Evolutionary conservation across 1,139 yeast species (phyloP).

Genomic region (Saccharomyces pastorianus): DNA sequence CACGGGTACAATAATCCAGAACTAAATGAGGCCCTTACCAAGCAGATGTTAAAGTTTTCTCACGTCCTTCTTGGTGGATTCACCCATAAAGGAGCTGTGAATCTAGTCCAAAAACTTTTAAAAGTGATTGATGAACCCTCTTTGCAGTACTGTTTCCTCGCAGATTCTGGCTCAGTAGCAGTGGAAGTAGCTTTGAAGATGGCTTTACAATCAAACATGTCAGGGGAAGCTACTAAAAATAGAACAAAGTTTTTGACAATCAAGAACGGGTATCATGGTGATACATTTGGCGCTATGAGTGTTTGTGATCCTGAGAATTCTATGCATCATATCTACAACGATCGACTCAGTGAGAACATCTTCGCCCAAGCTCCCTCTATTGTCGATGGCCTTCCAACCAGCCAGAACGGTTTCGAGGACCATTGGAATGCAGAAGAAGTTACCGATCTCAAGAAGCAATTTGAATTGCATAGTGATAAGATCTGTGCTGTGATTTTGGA

Average conservation of each 20-base stretch:
- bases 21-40: conserved; percentile 25
- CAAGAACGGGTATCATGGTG: conserved; percentile 28
- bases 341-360: conserved; percentile 26
- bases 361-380: conserved; percentile 28
- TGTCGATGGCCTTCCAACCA: conserved; percentile 13
- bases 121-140: conserved; percentile 21
- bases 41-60: conserved; percentile 25
- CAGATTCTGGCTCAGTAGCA: conserved; percentile 47
- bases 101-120: conserved; percentile 19
- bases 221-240: conserved; percentile 11
- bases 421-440: conserved; percentile 19
- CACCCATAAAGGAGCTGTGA: conserved; percentile 31
- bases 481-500: conserved; percentile 34
- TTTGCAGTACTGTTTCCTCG: conserved; percentile 28
- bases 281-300: conserved; percentile 30
- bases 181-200: conserved; percentile 48
- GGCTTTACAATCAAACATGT: conserved; percentile 33
- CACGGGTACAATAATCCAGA: conserved; percentile 31
- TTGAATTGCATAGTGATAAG: conserved; percentile 22
- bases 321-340: conserved; percentile 29
- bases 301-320: conserved; percentile 30
- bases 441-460: conserved; percentile 21
- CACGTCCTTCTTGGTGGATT: conserved; percentile 34
- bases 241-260: conserved; percentile 22
- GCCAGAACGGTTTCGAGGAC: conserved; percentile 4